phyloP scores from a whole-genome alignment of 495 filamentous ascomycete species.

The Penicillium paradoxum region DNA sequence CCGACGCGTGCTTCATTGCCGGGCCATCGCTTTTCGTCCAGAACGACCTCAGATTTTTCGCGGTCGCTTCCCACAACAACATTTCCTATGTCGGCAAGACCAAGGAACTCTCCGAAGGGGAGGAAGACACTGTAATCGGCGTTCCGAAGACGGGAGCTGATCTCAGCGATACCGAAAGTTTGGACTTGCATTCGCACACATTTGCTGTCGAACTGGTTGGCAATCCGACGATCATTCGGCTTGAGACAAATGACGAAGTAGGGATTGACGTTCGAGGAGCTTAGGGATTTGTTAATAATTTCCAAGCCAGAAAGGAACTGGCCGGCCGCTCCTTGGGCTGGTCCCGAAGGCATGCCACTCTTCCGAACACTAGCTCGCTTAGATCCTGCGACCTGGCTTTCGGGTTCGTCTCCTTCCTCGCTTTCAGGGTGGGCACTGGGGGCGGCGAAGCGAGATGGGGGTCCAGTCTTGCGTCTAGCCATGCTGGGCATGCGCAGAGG shows the following conservation, averaged over 20 bases:
- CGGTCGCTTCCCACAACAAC: conserved; percentile 84
- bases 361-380: conserved; percentile 34
- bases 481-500: conserved; percentile 89
- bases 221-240: conserved; percentile 93
- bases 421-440: conserved; percentile 33
- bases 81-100: conserved; percentile 75
- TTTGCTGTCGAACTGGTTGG: conserved; percentile 98
- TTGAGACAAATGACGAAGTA: conserved; percentile 98
- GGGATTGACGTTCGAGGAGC: conserved; percentile 73
- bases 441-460: conserved; percentile 34
- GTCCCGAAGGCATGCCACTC: conserved; percentile 36
- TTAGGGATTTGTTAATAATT: conserved; percentile 79
- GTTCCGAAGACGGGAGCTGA: conserved; percentile 84
- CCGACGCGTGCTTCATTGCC: conserved; percentile 86
- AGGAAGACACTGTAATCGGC: conserved; percentile 95
- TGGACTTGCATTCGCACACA: conserved; percentile 93
- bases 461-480: conserved; percentile 64
- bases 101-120: conserved; percentile 92
- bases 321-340: conserved; percentile 79
- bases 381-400: conserved; percentile 41
- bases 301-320: conserved; percentile 89
- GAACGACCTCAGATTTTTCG: conserved; percentile 84
- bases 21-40: conserved; percentile 88
- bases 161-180: conserved; percentile 93
- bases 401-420: conserved; percentile 52